phyloP scores from a whole-genome alignment of 306 rosid species.

The Echinosophora koreensis region DNA sequence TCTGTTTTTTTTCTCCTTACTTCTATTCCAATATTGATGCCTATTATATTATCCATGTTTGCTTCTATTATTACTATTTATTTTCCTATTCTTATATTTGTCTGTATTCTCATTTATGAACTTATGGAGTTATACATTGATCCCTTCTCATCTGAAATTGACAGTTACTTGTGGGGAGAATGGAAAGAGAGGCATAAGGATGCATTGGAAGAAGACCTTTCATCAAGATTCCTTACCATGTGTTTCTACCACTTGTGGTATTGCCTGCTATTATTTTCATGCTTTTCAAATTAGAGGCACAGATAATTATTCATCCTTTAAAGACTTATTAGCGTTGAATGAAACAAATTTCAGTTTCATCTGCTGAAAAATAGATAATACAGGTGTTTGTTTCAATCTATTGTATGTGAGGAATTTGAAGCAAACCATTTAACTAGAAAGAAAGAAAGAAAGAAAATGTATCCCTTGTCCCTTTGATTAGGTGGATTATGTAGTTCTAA shows the following conservation, averaged over 20 bases:
- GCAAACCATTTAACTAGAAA: slow-evolving; percentile 29
- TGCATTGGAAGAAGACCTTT: slow-evolving; percentile 62
- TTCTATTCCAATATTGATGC: background rate
- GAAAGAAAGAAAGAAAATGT: too few species aligned
- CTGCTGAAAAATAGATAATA: slow-evolving; percentile 5
- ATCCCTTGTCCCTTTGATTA: too few species aligned
- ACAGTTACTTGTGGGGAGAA: slow-evolving; percentile 92
- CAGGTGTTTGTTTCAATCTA: slow-evolving; percentile 25
- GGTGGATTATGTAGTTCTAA: too few species aligned
- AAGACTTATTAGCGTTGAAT: slow-evolving; percentile 16
- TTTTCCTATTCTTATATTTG: slow-evolving; percentile 1
- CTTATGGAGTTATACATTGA: slow-evolving; percentile 4
- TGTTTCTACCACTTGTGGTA: slow-evolving; percentile 92
- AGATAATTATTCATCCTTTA: slow-evolving; percentile 10
- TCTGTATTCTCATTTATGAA: slow-evolving; percentile 21
- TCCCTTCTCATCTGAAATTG: slow-evolving; percentile 42
- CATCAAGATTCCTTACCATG: slow-evolving; percentile 70
- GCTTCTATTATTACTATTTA: slow-evolving; percentile 14
- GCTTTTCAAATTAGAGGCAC: slow-evolving; percentile 18
- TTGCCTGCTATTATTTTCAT: slow-evolving; percentile 36
- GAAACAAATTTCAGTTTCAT: slow-evolving; percentile 17
- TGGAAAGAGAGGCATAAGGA: slow-evolving; percentile 90
- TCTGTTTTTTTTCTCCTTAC: background rate
- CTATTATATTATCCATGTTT: slow-evolving; percentile 15
- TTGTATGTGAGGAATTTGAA: slow-evolving; percentile 11